phyloP scores from a whole-genome alignment of 495 filamentous ascomycete species.

The Pseudomonodictys pantanalensis region DNA sequence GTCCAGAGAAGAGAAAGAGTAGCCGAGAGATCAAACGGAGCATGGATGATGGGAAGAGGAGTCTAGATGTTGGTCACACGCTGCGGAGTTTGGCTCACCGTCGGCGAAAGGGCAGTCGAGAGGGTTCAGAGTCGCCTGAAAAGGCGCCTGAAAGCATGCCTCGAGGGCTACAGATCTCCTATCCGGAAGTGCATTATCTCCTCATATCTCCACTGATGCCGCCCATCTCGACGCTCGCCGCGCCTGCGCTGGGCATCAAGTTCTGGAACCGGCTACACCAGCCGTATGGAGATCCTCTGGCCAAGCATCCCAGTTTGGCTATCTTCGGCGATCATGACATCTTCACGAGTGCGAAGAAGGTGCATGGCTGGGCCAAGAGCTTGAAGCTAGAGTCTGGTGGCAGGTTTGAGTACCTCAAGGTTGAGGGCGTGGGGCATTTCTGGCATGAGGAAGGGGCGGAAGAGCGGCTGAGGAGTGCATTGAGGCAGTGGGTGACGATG shows the following conservation, averaged over 20 bases:
- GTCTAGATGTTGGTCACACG: conserved; percentile 30
- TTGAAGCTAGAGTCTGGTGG: conserved; percentile 44
- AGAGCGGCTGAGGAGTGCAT: conserved; percentile 47
- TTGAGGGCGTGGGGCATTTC: conserved; percentile 76
- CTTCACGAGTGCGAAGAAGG: conserved; percentile 68
- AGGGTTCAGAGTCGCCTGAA: not conserved
- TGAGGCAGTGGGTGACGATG: conserved; percentile 16
- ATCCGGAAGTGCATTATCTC: conserved; percentile 56
- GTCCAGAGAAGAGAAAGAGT: conserved; percentile 26
- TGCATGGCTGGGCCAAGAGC: conserved; percentile 66
- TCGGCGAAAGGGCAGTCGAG: not conserved
- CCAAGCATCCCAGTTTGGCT: conserved; percentile 58
- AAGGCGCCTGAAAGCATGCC: not conserved
- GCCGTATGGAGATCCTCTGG: conserved; percentile 31
- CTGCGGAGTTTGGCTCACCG: conserved; percentile 24
- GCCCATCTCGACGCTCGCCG: conserved; percentile 42
- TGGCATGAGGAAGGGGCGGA: conserved; percentile 69
- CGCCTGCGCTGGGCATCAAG: conserved; percentile 24
- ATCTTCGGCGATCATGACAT: conserved; percentile 77
- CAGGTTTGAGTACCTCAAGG: conserved; percentile 54
- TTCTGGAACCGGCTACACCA: conserved; percentile 17
- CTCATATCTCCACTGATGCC: conserved; percentile 77
- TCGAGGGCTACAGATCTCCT: not conserved
- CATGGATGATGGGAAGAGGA: conserved; percentile 29
- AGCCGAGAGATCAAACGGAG: conserved; percentile 37